Evolutionary conservation across 2,329 filamentous ascomycete genomes (phyloP).

Genomic region (Stemphylium vesicarium): DNA sequence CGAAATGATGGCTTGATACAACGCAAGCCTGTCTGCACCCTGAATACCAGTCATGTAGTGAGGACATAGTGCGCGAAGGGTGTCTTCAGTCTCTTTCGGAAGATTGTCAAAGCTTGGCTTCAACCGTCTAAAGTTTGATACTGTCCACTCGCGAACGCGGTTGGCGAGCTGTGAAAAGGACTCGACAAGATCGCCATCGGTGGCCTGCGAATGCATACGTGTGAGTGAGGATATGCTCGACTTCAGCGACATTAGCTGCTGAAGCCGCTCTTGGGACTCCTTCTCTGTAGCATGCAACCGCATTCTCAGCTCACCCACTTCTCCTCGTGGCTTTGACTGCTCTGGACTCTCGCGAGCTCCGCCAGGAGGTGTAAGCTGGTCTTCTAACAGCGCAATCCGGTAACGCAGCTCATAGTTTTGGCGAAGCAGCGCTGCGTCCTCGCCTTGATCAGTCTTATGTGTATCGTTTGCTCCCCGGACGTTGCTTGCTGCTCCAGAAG

Average conservation of each 20-base stretch:
- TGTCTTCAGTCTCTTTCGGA: conserved; percentile 21
- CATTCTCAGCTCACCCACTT: conserved; percentile 37
- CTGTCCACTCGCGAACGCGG: conserved; percentile 76
- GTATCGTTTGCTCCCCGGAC: neutral
- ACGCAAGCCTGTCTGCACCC: conserved; percentile 33
- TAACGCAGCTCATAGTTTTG: conserved; percentile 34
- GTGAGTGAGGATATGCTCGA: conserved; percentile 74
- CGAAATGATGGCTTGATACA: conserved; percentile 43
- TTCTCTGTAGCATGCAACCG: conserved; percentile 57
- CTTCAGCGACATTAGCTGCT: conserved; percentile 71
- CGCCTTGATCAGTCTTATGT: neutral
- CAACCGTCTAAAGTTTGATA: conserved; percentile 70
- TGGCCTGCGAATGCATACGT: conserved; percentile 64
- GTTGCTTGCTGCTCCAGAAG: conserved; percentile 1
- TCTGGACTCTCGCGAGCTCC: conserved; percentile 3
- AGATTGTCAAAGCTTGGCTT: conserved; percentile 53
- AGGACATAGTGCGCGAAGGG: conserved; percentile 26
- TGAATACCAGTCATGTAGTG: conserved; percentile 17
- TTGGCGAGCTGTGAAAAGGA: conserved; percentile 68
- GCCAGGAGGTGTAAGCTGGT: conserved; percentile 31
- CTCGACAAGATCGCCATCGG: conserved; percentile 71
- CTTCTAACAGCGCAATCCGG: conserved; percentile 34
- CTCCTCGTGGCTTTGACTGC: conserved; percentile 14
- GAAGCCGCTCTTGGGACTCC: conserved; percentile 61
- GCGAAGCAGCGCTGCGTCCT: conserved; percentile 23